Percentiles rank a stretch among this genome's conserved stretches.
Conservation (phyloP, 1,139 yeast species). For the Citeromyces siamensis region DNA sequence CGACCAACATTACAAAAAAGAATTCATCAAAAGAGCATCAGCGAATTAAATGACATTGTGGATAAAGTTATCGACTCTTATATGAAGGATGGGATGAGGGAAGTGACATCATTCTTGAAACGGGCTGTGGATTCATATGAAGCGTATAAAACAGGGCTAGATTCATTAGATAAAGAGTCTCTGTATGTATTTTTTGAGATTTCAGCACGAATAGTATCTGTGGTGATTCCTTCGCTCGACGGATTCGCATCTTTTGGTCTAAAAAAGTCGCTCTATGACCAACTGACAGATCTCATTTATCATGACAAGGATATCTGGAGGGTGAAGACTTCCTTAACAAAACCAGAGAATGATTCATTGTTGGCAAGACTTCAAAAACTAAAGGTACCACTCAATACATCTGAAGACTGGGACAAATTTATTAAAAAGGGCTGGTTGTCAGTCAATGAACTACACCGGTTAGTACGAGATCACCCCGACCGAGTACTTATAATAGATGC, state of each 20-base stretch:
- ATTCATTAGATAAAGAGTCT: conserved; percentile 10
- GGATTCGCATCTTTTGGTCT: conserved; percentile 8
- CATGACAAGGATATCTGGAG: conserved; percentile 9
- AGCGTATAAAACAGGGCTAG: conserved; percentile 1
- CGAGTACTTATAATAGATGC: conserved; percentile 39
- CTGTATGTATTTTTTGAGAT: conserved; percentile 13
- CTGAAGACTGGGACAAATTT: neutral
- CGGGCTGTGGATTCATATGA: conserved; percentile 14
- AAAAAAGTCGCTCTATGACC: conserved; percentile 11
- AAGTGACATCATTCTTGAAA: conserved; percentile 10
- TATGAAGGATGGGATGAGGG: conserved; percentile 6
- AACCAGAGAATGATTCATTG: conserved; percentile 6
- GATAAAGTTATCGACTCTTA: conserved; percentile 12
- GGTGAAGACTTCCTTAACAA: conserved; percentile 8
- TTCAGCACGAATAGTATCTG: conserved; percentile 13
- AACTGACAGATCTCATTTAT: conserved; percentile 11
- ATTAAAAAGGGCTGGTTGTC: neutral
- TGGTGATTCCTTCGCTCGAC: conserved; percentile 12
- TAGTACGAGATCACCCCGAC: conserved; percentile 7
- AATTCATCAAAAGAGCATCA: conserved; percentile 8
- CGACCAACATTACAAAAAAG: conserved; percentile 1
- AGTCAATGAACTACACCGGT: neutral
- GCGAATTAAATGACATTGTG: conserved; percentile 10
- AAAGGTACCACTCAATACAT: conserved; percentile 4
- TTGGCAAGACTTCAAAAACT: conserved; percentile 8